Evolutionary conservation across 306 rosid genomes (phyloP), one percentile per base, ranked within the genome.

Genomic region (Herpetospermum pedunculosum): DNA sequence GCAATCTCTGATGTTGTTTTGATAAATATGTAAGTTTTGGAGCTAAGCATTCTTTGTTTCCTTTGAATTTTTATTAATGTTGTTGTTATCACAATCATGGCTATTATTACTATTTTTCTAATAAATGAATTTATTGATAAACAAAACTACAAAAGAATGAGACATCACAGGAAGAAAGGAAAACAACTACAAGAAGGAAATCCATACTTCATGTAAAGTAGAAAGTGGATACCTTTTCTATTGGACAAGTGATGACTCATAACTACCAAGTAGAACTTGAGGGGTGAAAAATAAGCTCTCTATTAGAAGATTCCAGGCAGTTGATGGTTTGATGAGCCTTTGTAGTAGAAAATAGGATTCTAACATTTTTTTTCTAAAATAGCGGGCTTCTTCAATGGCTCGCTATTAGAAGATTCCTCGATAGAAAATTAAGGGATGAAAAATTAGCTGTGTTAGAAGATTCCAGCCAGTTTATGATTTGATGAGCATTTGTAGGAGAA

Each of bases 1-100:
- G 91, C 98, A 13, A n/a, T 94, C 80, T 87, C 96, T 4, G 97
- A 94, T 82, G 83, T 89, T 76, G 91, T 89, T 53, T 81, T 94
- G 79, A 87, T 91, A 83, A 94, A 94, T 75, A 89, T 94, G 96
- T 91, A 86, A 84, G 96, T 79, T 86, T 62, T 73, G 81, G 54
- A 46, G 38, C 25, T 41, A 13, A 43, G n/a, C 7, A 1, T 46
- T 26, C 8, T 21, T 75, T 55, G 16, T 57, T 67, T 26, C n/a
- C 16, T 67, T 13, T 23, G 13, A 8, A 53, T 48, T 72, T 58
- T 21, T 30, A 67, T 32, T 72, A 26, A 23, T 44, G 15, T 30
- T 25, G 8, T 60, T 54, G 28, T n/a, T 69, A 44, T 25, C 12
- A 11, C 19, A 26, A 69, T 69, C 23, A 7, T 69, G 37, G 21